Conservation (phyloP, 169 alveolate species). For the Plasmodium inui region DNA sequence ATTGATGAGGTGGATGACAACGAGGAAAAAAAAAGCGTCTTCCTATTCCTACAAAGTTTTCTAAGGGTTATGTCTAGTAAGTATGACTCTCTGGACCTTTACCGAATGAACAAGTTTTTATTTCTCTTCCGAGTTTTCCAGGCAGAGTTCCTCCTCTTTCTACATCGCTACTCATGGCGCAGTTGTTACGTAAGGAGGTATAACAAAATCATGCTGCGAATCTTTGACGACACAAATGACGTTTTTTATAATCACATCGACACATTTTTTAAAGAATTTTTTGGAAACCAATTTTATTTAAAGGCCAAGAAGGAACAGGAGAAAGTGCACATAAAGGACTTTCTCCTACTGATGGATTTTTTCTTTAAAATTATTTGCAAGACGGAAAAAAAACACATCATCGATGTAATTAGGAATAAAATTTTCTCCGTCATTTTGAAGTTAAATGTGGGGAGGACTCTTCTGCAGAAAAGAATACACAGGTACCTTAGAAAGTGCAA, state of each 20-base stretch:
- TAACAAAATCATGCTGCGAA: constrained; percentile 24
- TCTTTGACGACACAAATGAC: constrained; percentile 41
- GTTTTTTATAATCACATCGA: constrained; percentile 39
- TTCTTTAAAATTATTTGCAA: constrained; percentile 46
- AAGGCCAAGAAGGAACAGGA: constrained; percentile 19
- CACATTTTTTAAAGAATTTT: constrained; percentile 51
- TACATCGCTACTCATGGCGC: constrained; percentile 44
- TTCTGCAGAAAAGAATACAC: constrained; percentile 4
- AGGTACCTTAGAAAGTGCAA: constrained; percentile 16
- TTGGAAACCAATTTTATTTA: constrained; percentile 49
- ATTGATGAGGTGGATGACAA: constrained; percentile 6
- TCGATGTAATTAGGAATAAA: constrained; percentile 33
- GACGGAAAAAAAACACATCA: constrained; percentile 28
- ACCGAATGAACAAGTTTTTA: constrained; percentile 55
- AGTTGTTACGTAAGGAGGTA: constrained; percentile 26
- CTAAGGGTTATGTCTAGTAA: constrained; percentile 38
- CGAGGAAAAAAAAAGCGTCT: constrained; percentile 12
- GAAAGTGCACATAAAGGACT: constrained; percentile 24
- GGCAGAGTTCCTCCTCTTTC: constrained; percentile 45
- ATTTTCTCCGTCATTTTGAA: constrained; percentile 18
- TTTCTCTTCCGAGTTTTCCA: constrained; percentile 47
- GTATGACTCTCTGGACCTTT: constrained; percentile 33
- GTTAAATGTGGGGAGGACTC: constrained; percentile 6
- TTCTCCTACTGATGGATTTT: constrained; percentile 32
- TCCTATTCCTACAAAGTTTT: constrained; percentile 37